Evolutionary conservation across 2,329 filamentous ascomycete genomes (phyloP).

Genomic region (Fusarium coicis): DNA sequence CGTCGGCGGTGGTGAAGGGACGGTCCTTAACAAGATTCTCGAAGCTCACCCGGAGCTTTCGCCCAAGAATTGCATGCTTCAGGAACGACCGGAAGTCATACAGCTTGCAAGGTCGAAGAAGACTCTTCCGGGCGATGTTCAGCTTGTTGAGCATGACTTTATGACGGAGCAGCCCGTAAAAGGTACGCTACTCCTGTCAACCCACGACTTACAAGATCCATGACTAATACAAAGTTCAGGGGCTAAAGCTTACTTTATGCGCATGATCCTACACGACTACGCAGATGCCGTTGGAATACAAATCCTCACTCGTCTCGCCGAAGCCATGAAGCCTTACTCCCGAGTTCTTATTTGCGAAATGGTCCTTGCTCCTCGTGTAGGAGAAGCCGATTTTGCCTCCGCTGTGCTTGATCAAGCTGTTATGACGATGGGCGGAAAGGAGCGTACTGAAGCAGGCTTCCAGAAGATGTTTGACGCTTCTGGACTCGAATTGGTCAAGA

Average conservation of each 20-base stretch:
- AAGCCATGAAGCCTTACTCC: slow-evolving; percentile 45
- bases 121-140: slow-evolving; percentile 33
- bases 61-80: slow-evolving; percentile 41
- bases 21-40: slow-evolving; percentile 46
- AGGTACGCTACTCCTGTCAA: slow-evolving; percentile 19
- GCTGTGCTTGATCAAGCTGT: slow-evolving; percentile 48
- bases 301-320: slow-evolving; percentile 44
- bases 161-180: slow-evolving; percentile 46
- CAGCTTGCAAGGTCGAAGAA: slow-evolving; percentile 35
- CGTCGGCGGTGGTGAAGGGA: slow-evolving; percentile 47
- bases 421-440: slow-evolving; percentile 51
- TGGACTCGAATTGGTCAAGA: slow-evolving; percentile 45
- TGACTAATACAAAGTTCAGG: slow-evolving; percentile 31
- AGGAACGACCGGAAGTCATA: slow-evolving; percentile 43
- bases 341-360: slow-evolving; percentile 49
- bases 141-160: slow-evolving; percentile 46
- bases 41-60: slow-evolving; percentile 43
- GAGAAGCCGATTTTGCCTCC: slow-evolving; percentile 45
- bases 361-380: slow-evolving; percentile 45
- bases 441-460: slow-evolving; percentile 46
- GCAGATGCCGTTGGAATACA: slow-evolving; percentile 42
- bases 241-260: slow-evolving; percentile 51
- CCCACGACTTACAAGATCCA: neutral
- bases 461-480: slow-evolving; percentile 44
- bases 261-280: slow-evolving; percentile 50